Conservation (phyloP, 1,284 basidiomycete genomes). For the Takashimella koratensis region DNA sequence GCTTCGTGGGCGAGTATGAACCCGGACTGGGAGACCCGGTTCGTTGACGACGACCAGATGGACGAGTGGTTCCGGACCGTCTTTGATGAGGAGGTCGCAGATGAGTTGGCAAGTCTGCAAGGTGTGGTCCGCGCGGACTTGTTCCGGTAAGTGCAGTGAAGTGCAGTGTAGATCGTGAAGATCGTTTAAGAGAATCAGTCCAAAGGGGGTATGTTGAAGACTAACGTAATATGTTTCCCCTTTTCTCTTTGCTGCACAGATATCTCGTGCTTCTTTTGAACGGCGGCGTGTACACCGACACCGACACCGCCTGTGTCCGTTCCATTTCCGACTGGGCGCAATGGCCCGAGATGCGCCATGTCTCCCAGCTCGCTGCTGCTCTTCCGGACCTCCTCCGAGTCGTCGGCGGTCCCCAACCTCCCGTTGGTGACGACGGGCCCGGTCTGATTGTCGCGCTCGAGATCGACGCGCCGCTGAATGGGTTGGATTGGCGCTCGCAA, state of each 20-base stretch:
- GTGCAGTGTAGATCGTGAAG: too few relatives aligned
- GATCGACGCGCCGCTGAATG: constrained; percentile 6
- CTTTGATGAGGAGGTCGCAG: constrained; percentile 5
- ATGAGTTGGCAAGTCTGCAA: constrained; percentile 14
- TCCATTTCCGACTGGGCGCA: constrained; percentile 20
- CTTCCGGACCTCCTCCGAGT: constrained; percentile 13
- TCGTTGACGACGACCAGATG: constrained; percentile 20
- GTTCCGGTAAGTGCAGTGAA: constrained; percentile 28
- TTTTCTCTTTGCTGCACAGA: too few relatives aligned
- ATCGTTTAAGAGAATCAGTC: too few relatives aligned
- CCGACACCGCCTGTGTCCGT: constrained; percentile 40
- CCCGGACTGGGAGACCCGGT: constrained; percentile 18
- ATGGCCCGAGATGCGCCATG: neutral
- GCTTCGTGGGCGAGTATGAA: constrained; percentile 18
- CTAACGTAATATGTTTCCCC: too few relatives aligned
- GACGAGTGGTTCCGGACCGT: constrained; percentile 16
- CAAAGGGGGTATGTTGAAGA: too few relatives aligned
- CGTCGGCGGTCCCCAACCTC: too few relatives aligned
- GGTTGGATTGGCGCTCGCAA: constrained; percentile 13
- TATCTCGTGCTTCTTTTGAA: constrained; percentile 44
- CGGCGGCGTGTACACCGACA: constrained; percentile 50
- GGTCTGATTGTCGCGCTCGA: constrained; percentile 22
- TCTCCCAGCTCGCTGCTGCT: constrained; percentile 10
- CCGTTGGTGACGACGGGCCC: constrained; percentile 10
- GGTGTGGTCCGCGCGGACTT: constrained; percentile 26